Base-by-base conservation (phyloP, 1,284 basidiomycete genomes). In the Ustilago loliicola region DNA sequence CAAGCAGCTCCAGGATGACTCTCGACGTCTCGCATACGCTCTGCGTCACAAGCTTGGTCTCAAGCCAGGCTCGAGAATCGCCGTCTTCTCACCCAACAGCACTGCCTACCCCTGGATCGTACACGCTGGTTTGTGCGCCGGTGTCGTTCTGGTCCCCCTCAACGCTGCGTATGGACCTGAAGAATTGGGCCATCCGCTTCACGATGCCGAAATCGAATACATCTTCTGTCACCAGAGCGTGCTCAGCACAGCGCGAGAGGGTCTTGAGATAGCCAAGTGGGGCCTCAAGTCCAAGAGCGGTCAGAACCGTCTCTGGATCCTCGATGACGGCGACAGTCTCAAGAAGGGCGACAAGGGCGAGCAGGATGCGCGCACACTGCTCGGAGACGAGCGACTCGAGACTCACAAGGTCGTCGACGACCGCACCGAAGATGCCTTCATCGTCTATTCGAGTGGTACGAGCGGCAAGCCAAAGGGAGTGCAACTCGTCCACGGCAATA, bases 391-490 rank as follows among this genome's bases (percentile, higher is more conserved):
- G 4, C 53, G 53, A 13, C 65, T 80, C n/a, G 69, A 78, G 36
- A 72, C 77, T 19, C 66, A 78, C 69, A 64, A 70, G 50, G 73
- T 85, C 5, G 48, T 45, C 27, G 65, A 74, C 38, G 68, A 84
- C 56, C 57, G 61, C 15, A 66, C 71, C 19, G 66, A 77, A 32
- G 72, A 79, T 3, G 80, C 79, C 8, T 79, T 82, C 25, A 80
- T 85, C 42, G 79, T 73, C 51, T 85, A 83, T 54, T 82, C 80
- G 57, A 81, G 79, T 52, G 84, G 83, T n/a, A 85, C 83, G 9
- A 79, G 72, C 64, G 83, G 83, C 29, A 83, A 83, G 61, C 84
- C 84, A 32, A 85, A 85, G 61, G 84, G 84, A 19, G 84, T 85
- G 19, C 75, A 82, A 77, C 72, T 85, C 3, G 82, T 82, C 2